These are phyloP conservation scores for Talaromyces sp. DNA, from an alignment of 2,329 filamentous ascomycete genomes.

Conservation along the genomic window DNA sequence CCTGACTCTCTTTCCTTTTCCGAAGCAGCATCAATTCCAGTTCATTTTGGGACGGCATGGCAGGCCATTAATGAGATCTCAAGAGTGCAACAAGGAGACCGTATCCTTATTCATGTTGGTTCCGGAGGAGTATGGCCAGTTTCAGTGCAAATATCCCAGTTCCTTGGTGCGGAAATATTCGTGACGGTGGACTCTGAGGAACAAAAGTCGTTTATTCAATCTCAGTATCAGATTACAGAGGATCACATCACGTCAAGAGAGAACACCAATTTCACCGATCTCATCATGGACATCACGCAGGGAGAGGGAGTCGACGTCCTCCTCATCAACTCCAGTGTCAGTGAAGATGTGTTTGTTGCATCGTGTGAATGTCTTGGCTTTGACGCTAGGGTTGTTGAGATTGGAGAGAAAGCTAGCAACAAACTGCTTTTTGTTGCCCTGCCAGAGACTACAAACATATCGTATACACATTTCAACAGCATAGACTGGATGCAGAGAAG, in stretches of 20 bases:
- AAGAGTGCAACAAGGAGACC: constrained; percentile 9
- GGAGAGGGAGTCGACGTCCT: neutral
- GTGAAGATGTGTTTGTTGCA: neutral
- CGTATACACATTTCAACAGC: neutral
- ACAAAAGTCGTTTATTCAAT: constrained; percentile 11
- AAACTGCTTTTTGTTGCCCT: neutral
- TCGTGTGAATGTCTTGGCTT: constrained; percentile 6
- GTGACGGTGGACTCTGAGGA: constrained; percentile 11
- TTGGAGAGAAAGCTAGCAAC: constrained; percentile 1
- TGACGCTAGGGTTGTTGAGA: constrained; percentile 7
- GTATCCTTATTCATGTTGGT: constrained; percentile 15
- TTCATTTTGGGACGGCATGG: neutral
- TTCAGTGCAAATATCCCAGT: constrained; percentile 12
- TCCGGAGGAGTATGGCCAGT: constrained; percentile 16
- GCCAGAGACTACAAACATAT: neutral
- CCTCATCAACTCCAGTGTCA: neutral
- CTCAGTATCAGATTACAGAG: constrained; percentile 9
- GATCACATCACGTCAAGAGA: constrained; percentile 7
- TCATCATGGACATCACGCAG: neutral
- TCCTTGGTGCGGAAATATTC: constrained; percentile 13
- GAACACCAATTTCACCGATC: constrained; percentile 1
- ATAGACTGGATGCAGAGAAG: neutral
- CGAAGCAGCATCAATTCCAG: neutral
- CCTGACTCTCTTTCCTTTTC: neutral
- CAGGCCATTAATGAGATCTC: constrained; percentile 8